These are phyloP conservation scores for Penicillium paradoxum DNA, from an alignment of 495 filamentous ascomycete genomes.

Conservation along the genomic window DNA sequence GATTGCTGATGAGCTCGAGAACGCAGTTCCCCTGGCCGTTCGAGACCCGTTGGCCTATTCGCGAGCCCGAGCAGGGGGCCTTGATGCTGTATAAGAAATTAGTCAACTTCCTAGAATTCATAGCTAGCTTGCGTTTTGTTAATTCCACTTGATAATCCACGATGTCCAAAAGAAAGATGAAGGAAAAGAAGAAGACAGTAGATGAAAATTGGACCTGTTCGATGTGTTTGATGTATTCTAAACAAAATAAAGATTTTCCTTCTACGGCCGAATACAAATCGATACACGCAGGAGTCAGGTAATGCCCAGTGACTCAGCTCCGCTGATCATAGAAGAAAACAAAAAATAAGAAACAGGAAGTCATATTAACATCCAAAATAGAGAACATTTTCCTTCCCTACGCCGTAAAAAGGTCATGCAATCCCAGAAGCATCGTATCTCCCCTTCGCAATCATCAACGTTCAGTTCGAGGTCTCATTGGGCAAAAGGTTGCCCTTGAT, in stretches of 20 bases:
- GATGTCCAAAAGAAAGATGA: no score
- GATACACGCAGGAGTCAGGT: constrained; percentile 1
- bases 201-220: neutral
- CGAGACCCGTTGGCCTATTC: neutral
- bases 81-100: no score
- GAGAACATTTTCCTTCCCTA: constrained; percentile 48
- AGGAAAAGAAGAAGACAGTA: no score
- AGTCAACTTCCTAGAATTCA: no score
- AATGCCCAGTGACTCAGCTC: constrained; percentile 1
- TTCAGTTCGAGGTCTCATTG: constrained; percentile 42
- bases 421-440: constrained; percentile 34
- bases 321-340: constrained; percentile 30
- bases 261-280: constrained; percentile 8
- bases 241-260: constrained; percentile 7
- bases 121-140: no score
- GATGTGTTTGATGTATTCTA: constrained; percentile 4
- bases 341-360: constrained; percentile 29
- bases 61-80: neutral
- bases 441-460: constrained; percentile 20
- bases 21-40: neutral
- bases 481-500: constrained; percentile 68
- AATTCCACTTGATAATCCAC: neutral
- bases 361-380: constrained; percentile 46
- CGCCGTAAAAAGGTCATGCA: constrained; percentile 50
- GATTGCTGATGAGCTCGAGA: neutral